phyloP scores from a whole-genome alignment of 805 yeast species.

The Millerozyma miso region DNA sequence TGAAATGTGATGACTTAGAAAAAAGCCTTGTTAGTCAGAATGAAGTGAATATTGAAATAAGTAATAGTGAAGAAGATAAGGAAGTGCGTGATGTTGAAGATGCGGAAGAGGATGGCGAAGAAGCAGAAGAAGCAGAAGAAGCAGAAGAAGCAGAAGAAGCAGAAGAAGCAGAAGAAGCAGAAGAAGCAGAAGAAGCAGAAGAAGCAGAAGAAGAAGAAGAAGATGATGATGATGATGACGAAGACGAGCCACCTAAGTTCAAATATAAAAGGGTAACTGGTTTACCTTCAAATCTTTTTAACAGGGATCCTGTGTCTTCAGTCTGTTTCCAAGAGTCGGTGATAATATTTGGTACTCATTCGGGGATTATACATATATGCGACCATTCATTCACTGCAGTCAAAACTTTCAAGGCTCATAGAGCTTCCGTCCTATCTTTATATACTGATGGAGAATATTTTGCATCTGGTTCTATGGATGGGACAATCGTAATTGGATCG shows the following conservation, averaged over 20 bases:
- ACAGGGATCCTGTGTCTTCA: constrained; percentile 73
- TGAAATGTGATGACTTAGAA: no score
- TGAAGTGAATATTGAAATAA: background rate
- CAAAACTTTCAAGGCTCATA: constrained; percentile 76
- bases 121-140: background rate
- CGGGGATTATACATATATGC: constrained; percentile 74
- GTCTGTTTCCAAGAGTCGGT: constrained; percentile 56
- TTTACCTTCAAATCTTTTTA: constrained; percentile 68
- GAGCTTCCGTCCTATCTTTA: constrained; percentile 75
- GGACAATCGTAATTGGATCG: constrained; percentile 81
- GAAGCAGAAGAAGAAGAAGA: constrained; percentile 9
- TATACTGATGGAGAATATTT: constrained; percentile 69
- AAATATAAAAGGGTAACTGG: constrained; percentile 68
- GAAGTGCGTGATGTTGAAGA: background rate
- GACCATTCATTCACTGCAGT: constrained; percentile 55
- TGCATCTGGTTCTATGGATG: constrained; percentile 91
- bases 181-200: constrained; percentile 5
- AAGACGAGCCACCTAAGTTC: constrained; percentile 64
- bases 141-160: constrained; percentile 1
- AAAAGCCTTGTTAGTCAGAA: no score
- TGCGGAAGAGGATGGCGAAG: background rate
- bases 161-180: constrained; percentile 2
- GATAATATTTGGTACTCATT: constrained; percentile 83
- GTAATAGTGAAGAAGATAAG: background rate
- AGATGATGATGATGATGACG: constrained; percentile 30